A percentile compares a stretch with the other conserved stretches of the same genome.
Conservation (phyloP, 2,329 filamentous ascomycete species). For the Talaromyces sp. region DNA sequence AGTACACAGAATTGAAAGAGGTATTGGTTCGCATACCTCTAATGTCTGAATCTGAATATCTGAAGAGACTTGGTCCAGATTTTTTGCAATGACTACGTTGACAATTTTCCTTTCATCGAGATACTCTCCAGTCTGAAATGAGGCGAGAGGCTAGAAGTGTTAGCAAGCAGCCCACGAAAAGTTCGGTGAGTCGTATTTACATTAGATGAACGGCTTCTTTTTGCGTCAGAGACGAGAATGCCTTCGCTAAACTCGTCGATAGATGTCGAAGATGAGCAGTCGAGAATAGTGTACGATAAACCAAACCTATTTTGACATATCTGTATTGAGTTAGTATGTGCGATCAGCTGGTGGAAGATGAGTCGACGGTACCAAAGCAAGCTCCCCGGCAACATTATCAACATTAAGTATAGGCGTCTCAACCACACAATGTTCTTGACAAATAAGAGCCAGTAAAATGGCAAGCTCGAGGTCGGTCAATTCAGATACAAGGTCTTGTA, state of each 20-base stretch:
- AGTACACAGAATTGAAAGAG: constrained; percentile 14
- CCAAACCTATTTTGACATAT: constrained; percentile 69
- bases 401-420: constrained; percentile 64
- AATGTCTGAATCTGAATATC: constrained; percentile 78
- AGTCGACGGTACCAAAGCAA: constrained; percentile 59
- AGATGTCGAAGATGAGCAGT: constrained; percentile 70
- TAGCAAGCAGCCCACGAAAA: background rate
- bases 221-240: constrained; percentile 53
- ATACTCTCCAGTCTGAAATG: constrained; percentile 22
- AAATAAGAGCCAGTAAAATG: constrained; percentile 73
- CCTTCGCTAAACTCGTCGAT: constrained; percentile 76
- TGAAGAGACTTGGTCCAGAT: constrained; percentile 70
- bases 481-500: constrained; percentile 68
- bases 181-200: background rate
- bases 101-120: constrained; percentile 61
- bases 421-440: constrained; percentile 83
- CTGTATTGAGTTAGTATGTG: constrained; percentile 36
- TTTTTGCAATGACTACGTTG: constrained; percentile 76
- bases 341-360: background rate
- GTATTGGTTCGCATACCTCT: constrained; percentile 44
- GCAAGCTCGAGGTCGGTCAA: constrained; percentile 88
- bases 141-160: background rate
- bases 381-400: constrained; percentile 68
- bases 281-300: constrained; percentile 65
- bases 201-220: background rate